These are phyloP conservation scores for Ascochyta fabae DNA, from an alignment of 2,329 filamentous ascomycete species.

Conservation along the genomic window DNA sequence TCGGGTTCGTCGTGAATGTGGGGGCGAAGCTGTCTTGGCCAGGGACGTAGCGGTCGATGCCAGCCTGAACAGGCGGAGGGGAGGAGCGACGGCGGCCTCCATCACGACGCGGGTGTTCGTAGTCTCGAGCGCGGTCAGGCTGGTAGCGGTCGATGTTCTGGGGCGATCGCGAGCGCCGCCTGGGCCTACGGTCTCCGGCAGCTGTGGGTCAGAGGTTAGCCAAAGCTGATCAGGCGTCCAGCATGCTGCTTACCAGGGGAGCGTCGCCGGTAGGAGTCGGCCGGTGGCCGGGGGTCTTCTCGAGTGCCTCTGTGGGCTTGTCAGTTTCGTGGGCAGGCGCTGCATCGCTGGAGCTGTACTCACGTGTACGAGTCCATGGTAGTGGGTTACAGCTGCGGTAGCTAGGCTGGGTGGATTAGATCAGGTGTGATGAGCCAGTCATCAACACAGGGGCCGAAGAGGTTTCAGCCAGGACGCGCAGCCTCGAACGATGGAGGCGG, in stretches of 20 bases:
- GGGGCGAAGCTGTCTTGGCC: constrained; percentile 67
- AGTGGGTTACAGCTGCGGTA: background rate
- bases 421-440: constrained; percentile 21
- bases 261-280: constrained; percentile 60
- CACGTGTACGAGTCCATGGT: constrained; percentile 51
- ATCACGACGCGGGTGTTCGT: constrained; percentile 67
- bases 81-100: constrained; percentile 66
- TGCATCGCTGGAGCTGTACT: constrained; percentile 13
- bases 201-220: constrained; percentile 21
- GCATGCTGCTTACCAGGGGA: constrained; percentile 68
- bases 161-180: constrained; percentile 73
- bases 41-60: constrained; percentile 85
- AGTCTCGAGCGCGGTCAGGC: constrained; percentile 72
- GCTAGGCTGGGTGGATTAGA: constrained; percentile 1
- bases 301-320: constrained; percentile 33
- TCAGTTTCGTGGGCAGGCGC: constrained; percentile 21
- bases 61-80: constrained; percentile 65
- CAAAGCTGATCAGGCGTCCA: background rate
- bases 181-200: constrained; percentile 42
- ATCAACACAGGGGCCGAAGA: constrained; percentile 24
- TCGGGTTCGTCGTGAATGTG: constrained; percentile 65
- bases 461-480: constrained; percentile 26
- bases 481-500: constrained; percentile 35
- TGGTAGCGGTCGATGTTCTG: constrained; percentile 77
- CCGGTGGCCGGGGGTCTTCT: constrained; percentile 63